Evolutionary conservation across 169 alveolate genomes (phyloP).

Genomic region (Plasmodium falciparum): DNA sequence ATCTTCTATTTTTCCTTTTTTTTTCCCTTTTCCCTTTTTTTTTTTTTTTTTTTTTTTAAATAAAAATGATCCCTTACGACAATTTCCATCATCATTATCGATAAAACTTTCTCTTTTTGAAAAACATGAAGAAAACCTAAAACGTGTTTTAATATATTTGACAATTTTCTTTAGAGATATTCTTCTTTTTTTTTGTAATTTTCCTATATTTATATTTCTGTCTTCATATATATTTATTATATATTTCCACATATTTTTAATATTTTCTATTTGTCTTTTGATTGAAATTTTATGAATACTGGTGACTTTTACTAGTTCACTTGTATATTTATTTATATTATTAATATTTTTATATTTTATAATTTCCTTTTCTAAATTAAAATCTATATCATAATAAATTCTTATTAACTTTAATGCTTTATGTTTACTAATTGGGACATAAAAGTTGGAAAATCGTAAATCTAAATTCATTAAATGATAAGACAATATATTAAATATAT

Average conservation of each 20-base stretch:
- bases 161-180: slow-evolving; percentile 29
- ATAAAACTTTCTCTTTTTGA: slow-evolving; percentile 53
- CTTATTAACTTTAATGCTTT: slow-evolving; percentile 39
- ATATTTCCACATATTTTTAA: slow-evolving; percentile 70
- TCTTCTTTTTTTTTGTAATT: slow-evolving; percentile 42
- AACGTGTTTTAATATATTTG: slow-evolving; percentile 47
- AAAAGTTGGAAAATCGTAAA: slow-evolving; percentile 60
- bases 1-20: slow-evolving; percentile 41
- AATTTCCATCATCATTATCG: slow-evolving; percentile 27
- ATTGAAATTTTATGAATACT: slow-evolving; percentile 62
- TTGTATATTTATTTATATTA: slow-evolving; percentile 43
- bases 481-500: slow-evolving; percentile 51
- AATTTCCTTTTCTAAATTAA: slow-evolving; percentile 62
- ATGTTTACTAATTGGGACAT: slow-evolving; percentile 57
- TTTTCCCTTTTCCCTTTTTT: slow-evolving; percentile 29
- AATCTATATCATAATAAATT: slow-evolving; percentile 59
- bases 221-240: slow-evolving; percentile 55
- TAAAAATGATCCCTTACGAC: slow-evolving; percentile 41
- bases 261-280: slow-evolving; percentile 70
- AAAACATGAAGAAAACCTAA: slow-evolving; percentile 46
- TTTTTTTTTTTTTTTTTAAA: slow-evolving; percentile 47
- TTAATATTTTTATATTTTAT: slow-evolving; percentile 57
- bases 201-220: slow-evolving; percentile 37
- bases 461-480: slow-evolving; percentile 64
- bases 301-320: slow-evolving; percentile 53